Base-by-base conservation (phyloP, 805 yeast genomes). In the Metschnikowia kunwiensis region DNA sequence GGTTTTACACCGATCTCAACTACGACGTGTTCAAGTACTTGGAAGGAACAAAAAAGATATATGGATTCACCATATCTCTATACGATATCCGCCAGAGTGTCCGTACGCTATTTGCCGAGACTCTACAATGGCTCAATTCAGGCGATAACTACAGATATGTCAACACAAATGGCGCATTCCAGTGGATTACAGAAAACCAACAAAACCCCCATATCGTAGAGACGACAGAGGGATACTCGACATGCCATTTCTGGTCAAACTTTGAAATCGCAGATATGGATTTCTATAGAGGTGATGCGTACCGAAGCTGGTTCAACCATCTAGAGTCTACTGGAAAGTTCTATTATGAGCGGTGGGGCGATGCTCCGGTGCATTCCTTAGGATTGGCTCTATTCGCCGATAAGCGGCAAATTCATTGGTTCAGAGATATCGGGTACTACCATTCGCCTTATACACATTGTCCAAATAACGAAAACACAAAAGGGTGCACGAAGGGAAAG, bases 291-390 rank as follows among this genome's bases (percentile, higher is more conserved):
- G 62, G 73, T 16, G 80, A 82, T 36, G 77, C 87, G 1, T 87
- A 86, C 53, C 63, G 68, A 24, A 60, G 61, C 9, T 86, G 83
- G 77, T 76, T 81, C 51, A 63, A 80, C 21, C 62, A 68, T 50
- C 61, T 87, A 25, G 95, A 86, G 39, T 43, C 68, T 3, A 60
- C 79, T 1, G 93, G 94, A 13, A 91, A 91, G 4, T 86, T 86
- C 52, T 87, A 85, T 57, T 87, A 87, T 51, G 96, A 88, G 57
- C 63, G 95, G 38, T 86, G 95, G 95, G 95, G 95, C 3, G 96
- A 86, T 63, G 95, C 95, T 0, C 95, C 95, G 0, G 93, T 86
- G 1, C 93, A 86, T 55, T 77, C 88, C 3, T 52, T 87, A 28
- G 95, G 91, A 0, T 59, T 86, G 23, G 75, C 78, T 6, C 54